phyloP scores from a whole-genome alignment of 768 basidiomycete species.

The Leucosporidium creatinivorum region DNA sequence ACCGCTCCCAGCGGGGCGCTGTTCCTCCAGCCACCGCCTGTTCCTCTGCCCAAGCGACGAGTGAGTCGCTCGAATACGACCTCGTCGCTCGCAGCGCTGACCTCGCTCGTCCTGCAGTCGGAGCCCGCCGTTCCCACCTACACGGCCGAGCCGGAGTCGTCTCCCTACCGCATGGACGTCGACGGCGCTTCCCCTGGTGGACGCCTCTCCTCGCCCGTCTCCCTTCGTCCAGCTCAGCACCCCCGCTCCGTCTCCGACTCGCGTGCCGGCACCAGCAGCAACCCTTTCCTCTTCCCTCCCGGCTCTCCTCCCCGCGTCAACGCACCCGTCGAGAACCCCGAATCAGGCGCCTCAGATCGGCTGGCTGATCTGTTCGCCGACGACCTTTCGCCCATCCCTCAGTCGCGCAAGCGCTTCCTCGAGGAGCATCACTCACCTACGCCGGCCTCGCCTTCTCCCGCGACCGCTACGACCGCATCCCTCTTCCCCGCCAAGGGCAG shows the following conservation, averaged over 20 bases:
- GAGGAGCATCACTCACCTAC: constrained; percentile 29
- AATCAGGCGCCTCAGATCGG: constrained; percentile 16
- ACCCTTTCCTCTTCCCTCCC: background rate
- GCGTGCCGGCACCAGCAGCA: background rate
- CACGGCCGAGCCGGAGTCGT: constrained; percentile 8
- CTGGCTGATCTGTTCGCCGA: constrained; percentile 15
- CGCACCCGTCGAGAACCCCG: constrained; percentile 5
- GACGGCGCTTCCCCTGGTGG: constrained; percentile 23
- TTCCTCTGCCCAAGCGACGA: constrained; percentile 14
- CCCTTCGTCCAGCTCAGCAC: constrained; percentile 5
- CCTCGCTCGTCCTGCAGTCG: constrained; percentile 1
- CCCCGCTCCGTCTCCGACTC: constrained; percentile 25
- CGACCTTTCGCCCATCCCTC: constrained; percentile 20
- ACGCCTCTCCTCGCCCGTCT: constrained; percentile 11
- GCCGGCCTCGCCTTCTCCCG: constrained; percentile 4
- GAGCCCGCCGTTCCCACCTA: constrained; percentile 18
- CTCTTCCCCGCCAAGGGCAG: constrained; percentile 8
- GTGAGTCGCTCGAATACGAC: background rate
- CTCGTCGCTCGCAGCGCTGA: background rate
- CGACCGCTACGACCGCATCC: background rate
- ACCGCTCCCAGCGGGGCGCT: constrained; percentile 1
- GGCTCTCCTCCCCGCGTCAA: constrained; percentile 1
- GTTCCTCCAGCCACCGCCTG: background rate
- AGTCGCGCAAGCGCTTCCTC: constrained; percentile 29
- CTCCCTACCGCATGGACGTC: constrained; percentile 32